phyloP scores from a whole-genome alignment of 306 rosid species.

The Corylus avellana region DNA sequence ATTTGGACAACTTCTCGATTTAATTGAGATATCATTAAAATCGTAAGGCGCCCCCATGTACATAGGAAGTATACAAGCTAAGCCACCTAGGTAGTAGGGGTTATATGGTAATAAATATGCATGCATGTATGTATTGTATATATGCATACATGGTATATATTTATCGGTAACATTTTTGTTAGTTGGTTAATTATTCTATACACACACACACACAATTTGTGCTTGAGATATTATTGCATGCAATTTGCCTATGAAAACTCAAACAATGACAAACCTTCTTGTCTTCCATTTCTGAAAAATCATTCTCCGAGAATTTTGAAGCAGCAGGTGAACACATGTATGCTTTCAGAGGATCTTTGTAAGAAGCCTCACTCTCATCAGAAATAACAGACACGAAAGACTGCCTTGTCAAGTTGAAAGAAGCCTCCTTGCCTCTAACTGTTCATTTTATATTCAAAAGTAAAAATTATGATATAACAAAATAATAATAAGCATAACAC shows the following conservation, averaged over 20 bases:
- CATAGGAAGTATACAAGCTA: too few relatives aligned
- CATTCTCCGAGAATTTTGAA: conserved; percentile 43
- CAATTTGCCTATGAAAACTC: not conserved
- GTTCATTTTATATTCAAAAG: conserved; percentile 28
- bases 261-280: conserved; percentile 40
- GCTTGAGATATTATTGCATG: not conserved
- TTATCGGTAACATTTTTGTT: not conserved
- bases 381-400: conserved; percentile 53
- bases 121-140: not conserved
- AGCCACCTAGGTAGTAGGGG: too few relatives aligned
- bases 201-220: not conserved
- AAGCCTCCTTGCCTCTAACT: conserved; percentile 65
- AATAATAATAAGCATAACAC: not conserved
- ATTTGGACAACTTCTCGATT: too few relatives aligned
- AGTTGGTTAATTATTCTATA: not conserved
- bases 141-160: not conserved
- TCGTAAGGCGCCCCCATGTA: too few relatives aligned
- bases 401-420: conserved; percentile 49
- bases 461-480: not conserved
- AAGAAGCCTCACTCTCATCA: conserved; percentile 59
- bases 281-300: conserved; percentile 49
- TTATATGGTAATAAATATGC: not conserved
- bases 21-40: too few relatives aligned
- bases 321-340: conserved; percentile 46
- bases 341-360: conserved; percentile 52